Percentiles rank a stretch among this genome's conserved stretches.
Conservation (phyloP, 2,329 filamentous ascomycete species). For the Rasamsonia emersonii region DNA sequence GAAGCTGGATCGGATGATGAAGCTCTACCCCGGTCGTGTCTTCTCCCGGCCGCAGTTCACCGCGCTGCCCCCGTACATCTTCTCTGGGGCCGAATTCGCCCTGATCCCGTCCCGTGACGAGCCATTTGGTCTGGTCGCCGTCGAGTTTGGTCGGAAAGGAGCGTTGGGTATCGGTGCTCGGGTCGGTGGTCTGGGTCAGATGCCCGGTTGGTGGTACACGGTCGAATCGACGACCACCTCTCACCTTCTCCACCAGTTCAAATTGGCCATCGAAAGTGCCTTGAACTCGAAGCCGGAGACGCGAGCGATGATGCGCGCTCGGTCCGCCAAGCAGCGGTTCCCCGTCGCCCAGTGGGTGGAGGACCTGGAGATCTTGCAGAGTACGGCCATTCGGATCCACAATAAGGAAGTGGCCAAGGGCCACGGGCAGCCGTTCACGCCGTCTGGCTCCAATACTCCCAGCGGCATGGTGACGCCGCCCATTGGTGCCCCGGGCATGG, state of each 20-base stretch:
- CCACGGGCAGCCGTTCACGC: conserved; percentile 24
- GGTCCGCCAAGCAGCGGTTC: conserved; percentile 57
- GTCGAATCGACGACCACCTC: conserved; percentile 56
- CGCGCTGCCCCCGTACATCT: conserved; percentile 57
- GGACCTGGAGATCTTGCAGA: conserved; percentile 54
- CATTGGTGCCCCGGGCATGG: conserved; percentile 15
- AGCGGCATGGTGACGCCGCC: conserved; percentile 28
- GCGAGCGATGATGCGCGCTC: conserved; percentile 55
- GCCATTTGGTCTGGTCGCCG: conserved; percentile 60
- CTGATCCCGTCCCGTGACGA: conserved; percentile 61
- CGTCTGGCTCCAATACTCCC: conserved; percentile 36
- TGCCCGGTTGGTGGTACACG: conserved; percentile 65
- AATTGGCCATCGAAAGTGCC: conserved; percentile 53
- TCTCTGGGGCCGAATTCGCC: conserved; percentile 59
- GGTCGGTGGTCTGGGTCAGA: conserved; percentile 60
- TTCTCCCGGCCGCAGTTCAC: conserved; percentile 63
- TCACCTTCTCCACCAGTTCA: conserved; percentile 58
- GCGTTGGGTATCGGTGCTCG: conserved; percentile 58
- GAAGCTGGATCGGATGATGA: conserved; percentile 57
- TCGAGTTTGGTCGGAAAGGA: conserved; percentile 61
- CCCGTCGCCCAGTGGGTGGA: conserved; percentile 60
- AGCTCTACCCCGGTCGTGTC: conserved; percentile 56
- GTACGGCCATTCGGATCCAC: conserved; percentile 51
- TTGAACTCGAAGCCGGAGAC: conserved; percentile 49
- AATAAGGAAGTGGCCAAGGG: conserved; percentile 33